Conservation (phyloP, 176 grass and related monocot species). For the Juncus effusus region DNA sequence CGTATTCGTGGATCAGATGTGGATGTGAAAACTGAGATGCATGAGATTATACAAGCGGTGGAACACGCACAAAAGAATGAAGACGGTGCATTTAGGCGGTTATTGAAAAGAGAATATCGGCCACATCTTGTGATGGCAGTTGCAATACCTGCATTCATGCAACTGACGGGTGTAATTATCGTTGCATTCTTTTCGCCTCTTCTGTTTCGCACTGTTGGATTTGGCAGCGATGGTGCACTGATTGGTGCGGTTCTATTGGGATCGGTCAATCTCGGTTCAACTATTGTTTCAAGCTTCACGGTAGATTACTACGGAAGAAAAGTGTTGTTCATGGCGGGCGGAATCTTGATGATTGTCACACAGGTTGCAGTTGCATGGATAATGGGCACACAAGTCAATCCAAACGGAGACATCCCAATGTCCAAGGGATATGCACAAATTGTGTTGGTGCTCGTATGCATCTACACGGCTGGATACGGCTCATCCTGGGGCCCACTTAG, state of each 20-base stretch:
- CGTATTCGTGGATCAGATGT: constrained; percentile 26
- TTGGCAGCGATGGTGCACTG: constrained; percentile 43
- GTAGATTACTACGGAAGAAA: constrained; percentile 54
- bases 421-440: constrained; percentile 40
- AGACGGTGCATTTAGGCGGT: constrained; percentile 49
- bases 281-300: constrained; percentile 29
- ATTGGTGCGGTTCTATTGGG: constrained; percentile 57
- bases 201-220: constrained; percentile 63
- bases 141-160: constrained; percentile 55
- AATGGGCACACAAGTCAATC: constrained; percentile 39
- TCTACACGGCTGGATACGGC: constrained; percentile 59
- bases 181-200: constrained; percentile 69
- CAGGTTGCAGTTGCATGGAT: constrained; percentile 63
- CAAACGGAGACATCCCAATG: constrained; percentile 32
- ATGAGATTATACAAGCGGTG: constrained; percentile 36
- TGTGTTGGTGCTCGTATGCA: constrained; percentile 61
- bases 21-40: constrained; percentile 47
- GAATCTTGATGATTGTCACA: constrained; percentile 40
- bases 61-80: constrained; percentile 22
- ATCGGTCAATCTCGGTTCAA: constrained; percentile 43
- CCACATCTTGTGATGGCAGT: constrained; percentile 56
- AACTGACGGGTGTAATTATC: constrained; percentile 63
- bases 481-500: constrained; percentile 74
- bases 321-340: constrained; percentile 44
- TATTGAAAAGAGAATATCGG: constrained; percentile 45